Conservation (phyloP, 768 basidiomycete genomes). For the Heimioporus sp. region DNA sequence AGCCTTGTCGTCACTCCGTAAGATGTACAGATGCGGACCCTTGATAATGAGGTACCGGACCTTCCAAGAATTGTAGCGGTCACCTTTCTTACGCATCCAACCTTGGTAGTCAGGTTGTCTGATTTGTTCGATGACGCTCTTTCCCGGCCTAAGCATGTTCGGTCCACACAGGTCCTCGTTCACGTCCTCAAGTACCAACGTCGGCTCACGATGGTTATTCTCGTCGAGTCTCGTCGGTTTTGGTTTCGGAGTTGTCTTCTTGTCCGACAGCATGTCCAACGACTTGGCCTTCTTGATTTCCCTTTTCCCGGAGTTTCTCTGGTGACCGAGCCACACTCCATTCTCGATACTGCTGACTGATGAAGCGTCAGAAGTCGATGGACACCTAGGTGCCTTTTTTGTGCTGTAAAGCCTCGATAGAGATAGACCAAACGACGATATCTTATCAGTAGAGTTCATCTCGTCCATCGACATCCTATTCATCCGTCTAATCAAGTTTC, state of each 20-base stretch:
- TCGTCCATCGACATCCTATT: conserved; percentile 32
- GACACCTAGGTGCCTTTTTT: conserved; percentile 43
- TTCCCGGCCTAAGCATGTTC: conserved; percentile 52
- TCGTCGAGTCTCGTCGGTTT: conserved; percentile 25
- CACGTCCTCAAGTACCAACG: conserved; percentile 28
- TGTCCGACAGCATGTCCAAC: conserved; percentile 18
- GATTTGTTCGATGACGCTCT: conserved; percentile 85
- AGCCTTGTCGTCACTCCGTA: conserved; percentile 69
- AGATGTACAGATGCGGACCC: conserved; percentile 85
- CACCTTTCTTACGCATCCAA: conserved; percentile 96
- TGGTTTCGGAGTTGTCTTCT: conserved; percentile 16
- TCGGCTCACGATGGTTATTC: conserved; percentile 56
- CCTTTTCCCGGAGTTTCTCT: background rate
- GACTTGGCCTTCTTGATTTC: conserved; percentile 24
- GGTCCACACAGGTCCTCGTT: conserved; percentile 22
- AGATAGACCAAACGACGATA: conserved; percentile 47
- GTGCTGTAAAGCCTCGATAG: conserved; percentile 37
- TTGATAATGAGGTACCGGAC: conserved; percentile 88
- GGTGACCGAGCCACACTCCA: conserved; percentile 17
- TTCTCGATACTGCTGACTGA: conserved; percentile 22
- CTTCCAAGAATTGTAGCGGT: conserved; percentile 93
- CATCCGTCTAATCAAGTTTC: background rate
- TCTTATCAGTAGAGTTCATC: conserved; percentile 41
- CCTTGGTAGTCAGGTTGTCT: conserved; percentile 87
- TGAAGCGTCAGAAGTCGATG: conserved; percentile 39